Conservation (phyloP, 2,329 filamentous ascomycete species). For the Fusarium albosuccineum region DNA sequence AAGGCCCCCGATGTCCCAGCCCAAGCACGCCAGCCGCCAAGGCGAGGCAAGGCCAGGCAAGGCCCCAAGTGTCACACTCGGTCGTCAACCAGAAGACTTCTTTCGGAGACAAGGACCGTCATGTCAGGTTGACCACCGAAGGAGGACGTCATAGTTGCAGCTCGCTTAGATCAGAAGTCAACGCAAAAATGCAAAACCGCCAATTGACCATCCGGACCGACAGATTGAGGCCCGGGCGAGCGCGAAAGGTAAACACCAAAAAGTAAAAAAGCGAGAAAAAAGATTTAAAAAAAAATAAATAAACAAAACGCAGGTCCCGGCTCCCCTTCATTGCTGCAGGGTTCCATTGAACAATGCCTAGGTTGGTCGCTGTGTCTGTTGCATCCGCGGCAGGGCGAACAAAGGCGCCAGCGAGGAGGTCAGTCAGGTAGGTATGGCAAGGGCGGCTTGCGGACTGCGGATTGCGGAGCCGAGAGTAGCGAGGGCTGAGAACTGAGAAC, state of each 20-base stretch:
- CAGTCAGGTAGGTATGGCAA: background rate
- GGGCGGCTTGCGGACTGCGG: constrained; percentile 6
- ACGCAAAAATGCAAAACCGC: constrained; percentile 3
- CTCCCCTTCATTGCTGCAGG: background rate
- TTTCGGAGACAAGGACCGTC: constrained; percentile 12
- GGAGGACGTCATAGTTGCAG: constrained; percentile 17
- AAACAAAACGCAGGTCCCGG: too few species aligned
- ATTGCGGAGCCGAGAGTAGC: constrained; percentile 14
- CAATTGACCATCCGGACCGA: background rate
- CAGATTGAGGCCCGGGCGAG: constrained; percentile 4
- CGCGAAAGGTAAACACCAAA: background rate
- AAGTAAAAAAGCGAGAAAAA: background rate
- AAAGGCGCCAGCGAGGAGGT: background rate
- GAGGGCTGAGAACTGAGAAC: constrained; percentile 17
- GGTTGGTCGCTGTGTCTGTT: background rate
- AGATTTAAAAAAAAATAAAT: too few species aligned
- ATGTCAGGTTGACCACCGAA: background rate
- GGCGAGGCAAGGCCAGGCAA: constrained; percentile 10
- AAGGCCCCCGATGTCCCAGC: constrained; percentile 25
- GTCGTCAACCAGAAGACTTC: background rate
- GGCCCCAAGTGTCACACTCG: constrained; percentile 9
- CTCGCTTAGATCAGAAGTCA: constrained; percentile 5
- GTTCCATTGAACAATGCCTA: background rate
- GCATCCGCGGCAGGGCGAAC: constrained; percentile 5
- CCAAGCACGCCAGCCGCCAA: constrained; percentile 14